Base-by-base conservation (phyloP, 805 yeast genomes). In the Candida golubevii region DNA sequence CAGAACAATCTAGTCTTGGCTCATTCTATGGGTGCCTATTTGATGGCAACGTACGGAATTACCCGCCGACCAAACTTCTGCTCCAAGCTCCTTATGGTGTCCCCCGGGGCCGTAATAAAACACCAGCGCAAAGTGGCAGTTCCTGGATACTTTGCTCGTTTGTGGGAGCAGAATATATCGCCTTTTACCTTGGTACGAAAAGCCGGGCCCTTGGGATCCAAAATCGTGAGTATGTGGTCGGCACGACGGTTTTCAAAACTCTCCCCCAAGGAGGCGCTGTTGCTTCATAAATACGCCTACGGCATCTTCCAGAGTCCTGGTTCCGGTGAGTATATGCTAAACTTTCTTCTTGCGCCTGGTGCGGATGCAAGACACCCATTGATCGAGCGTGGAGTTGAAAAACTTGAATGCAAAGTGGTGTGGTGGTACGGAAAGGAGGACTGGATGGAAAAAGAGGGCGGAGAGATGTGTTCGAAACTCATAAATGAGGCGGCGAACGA, bases 1-100 rank as follows among this genome's bases (percentile, higher is more conserved):
- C 41, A 43, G 8, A 72, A 74, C 44, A 80, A 79, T 46, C 66
- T 83, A 41, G 75, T 79, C 36, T 78, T 82, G 62, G 95, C 96
- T 1, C 99, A 91, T 65, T 89, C 97, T 0, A 74, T 93, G 78
- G 99, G 99, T 5, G 97, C 95, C 0, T 91, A 90, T 59, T 56
- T 91, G 18, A 77, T 85, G 59, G 77, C 83, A 0, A 64, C 83
- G 5, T 85, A 88, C 54, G 84, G 87, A 4, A 69, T 81, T 42
- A 71, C 73, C 42, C 66, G 73, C 49, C 50, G 59, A 41, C 88
- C 91, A 0, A 65, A 70, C 1, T 76, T 80, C 36, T 83, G 90
- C 49, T 68, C 73, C 38, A 84, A 83, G 54, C 59, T 91, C 31
- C 58, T 89, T n/a, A 74, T 90, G 69, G 83, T 88, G 7, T 85